Base-by-base conservation (phyloP, 129 eudicot genomes). In the Ambrosia artemisiifolia region DNA sequence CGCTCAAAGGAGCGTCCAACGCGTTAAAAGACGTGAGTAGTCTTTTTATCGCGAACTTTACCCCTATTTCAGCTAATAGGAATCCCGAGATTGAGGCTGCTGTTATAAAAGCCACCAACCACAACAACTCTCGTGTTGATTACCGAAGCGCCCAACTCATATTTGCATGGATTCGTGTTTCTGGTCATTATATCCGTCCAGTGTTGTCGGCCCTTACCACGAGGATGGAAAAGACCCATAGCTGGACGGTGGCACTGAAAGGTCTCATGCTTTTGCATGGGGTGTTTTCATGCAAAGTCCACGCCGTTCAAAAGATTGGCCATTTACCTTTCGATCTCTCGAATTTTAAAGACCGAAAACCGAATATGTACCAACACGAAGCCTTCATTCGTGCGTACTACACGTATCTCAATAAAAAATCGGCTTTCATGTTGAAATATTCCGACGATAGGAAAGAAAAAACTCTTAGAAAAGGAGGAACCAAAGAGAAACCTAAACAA, bases 291-390 rank as follows among this genome's bases (percentile, higher is more conserved):
- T 75, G 84, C 50, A 83, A 77, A 51, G 79, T 84, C 76, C 86
- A 88, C 5, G 87, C 75, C 16, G 71, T 83, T 16, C 73, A 85
- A 7, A 61, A 28, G 50, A 90, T 93, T n/a, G 95, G 95, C 0
- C 82, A 87, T 11, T 75, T 93, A 9, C 96, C 96, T 5, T 93
- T 89, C 30, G 88, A 93, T 65, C 73, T 93, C 16, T 89, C 98
- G 1, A 49, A 69, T 33, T 87, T 87, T 71, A 70, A 68, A n/a
- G 92, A 83, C 55, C 80, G 81, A 0, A 78, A 83, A 56, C 65
- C 83, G 11, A 60, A 77, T 19, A 19, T 60, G n/a, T 72, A 69
- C 76, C 85, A 78, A 1, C 78, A 67, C 4, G 79, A 81, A 46
- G 77, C 76, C 1, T 93, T 93, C 53, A 74, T 93, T 7, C 81